Evolutionary conservation across 23 red algal species (phyloP), one percentile per base, ranked within the genome.

Genomic region (Gracilaria domingensis): DNA sequence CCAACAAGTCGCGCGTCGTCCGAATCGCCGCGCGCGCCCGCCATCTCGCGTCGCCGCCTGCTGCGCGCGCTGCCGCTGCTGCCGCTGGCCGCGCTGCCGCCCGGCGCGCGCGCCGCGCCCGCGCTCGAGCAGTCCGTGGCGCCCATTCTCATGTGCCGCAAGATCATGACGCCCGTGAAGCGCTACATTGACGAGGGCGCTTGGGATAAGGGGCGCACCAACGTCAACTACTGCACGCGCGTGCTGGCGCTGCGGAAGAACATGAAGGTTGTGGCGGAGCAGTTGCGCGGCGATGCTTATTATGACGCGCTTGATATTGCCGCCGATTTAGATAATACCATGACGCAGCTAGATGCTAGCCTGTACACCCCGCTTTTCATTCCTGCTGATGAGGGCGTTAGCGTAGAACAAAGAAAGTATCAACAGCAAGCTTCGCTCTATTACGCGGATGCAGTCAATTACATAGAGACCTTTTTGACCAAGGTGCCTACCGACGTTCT

Each of bases 341-440:
- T 96, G 80, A 96, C 91, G 21, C 97, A 99, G 80, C 75, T 99
- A 58, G 97, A 99, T 77, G 97, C 97, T 0, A 84, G 66, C 12
- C 45, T 95, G 54, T 99, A 99, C 82, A 99, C 97, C 18, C 84
- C 97, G 26, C 65, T 95, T n/a, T 99, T 99, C 79, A 99, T 99
- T 36, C 90, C 97, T 20, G 74, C 85, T 32, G 90, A 98, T 65
- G 84, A 93, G 0, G 96, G 90, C 32, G 70, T 98, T 38, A 80
- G 65, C 83, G 66, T 91, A 49, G 92, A 90, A 72, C 88, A 94
- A 74, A 58, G 49, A 37, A 95, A 98, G 74, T 98, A 98, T 59
- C 83, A 84, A 29, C 50, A 79, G 23, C 75, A 95, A 70, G 96
- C 88, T 5, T 62, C 35, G 8, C 20, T 23, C 5, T 82, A 58